Conservation (phyloP, 2,329 filamentous ascomycete genomes). For the Capronia americana region DNA sequence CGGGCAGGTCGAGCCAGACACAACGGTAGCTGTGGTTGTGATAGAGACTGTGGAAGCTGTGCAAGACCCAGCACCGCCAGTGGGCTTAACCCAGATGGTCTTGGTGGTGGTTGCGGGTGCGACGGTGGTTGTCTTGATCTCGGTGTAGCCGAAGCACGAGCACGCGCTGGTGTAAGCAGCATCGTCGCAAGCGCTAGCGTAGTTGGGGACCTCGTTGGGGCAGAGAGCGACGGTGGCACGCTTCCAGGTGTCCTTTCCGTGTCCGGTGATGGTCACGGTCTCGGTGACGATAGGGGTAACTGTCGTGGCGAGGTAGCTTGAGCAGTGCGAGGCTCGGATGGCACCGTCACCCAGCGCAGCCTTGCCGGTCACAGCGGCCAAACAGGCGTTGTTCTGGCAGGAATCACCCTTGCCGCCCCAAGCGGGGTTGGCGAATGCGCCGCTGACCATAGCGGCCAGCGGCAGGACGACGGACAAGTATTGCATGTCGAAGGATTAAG, state of each 20-base stretch:
- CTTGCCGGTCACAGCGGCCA: conserved; percentile 39
- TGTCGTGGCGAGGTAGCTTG: conserved; percentile 37
- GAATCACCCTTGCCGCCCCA: conserved; percentile 3
- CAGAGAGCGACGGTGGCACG: conserved; percentile 36
- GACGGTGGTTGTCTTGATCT: conserved; percentile 37
- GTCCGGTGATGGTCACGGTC: conserved; percentile 25
- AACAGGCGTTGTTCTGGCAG: conserved; percentile 33
- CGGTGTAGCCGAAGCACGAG: conserved; percentile 34
- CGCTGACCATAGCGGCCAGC: conserved; percentile 38
- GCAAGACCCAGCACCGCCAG: conserved; percentile 23
- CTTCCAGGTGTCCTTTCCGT: conserved; percentile 29
- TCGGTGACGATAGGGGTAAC: conserved; percentile 32
- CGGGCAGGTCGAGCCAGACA: conserved; percentile 30
- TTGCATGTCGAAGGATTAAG: conserved; percentile 32
- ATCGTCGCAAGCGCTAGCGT: conserved; percentile 38
- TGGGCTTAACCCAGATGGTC: conserved; percentile 38
- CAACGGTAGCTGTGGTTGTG: conserved; percentile 12
- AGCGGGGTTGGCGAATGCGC: conserved; percentile 33
- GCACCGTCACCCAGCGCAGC: conserved; percentile 37
- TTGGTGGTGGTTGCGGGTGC: conserved; percentile 39
- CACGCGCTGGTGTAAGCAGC: conserved; percentile 38
- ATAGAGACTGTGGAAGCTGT: conserved; percentile 14
- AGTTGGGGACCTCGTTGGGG: conserved; percentile 41
- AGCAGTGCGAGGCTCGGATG: conserved; percentile 36
- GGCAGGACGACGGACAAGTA: conserved; percentile 36